Evolutionary conservation across 257 asterid species (phyloP).

Genomic region (Ilex asprella): DNA sequence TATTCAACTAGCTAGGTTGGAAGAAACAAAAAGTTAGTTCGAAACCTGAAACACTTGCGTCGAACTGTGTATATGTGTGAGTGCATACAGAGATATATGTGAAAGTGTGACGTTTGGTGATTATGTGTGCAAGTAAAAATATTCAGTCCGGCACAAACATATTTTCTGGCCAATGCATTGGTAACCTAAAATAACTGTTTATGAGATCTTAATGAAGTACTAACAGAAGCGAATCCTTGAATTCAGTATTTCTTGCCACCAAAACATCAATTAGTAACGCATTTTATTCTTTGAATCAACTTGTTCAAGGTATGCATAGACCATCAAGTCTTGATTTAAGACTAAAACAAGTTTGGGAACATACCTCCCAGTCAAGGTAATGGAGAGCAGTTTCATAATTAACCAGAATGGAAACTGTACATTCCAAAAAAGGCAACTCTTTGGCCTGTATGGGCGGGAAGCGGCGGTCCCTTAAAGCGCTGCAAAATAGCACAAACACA

Average conservation of each 20-base stretch:
- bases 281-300: too few relatives aligned
- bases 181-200: too few relatives aligned
- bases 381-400: slow-evolving; percentile 71
- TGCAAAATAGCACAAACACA: slow-evolving; percentile 24
- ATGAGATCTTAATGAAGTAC: too few relatives aligned
- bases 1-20: too few relatives aligned
- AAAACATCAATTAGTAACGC: neutral
- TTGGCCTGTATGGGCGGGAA: slow-evolving; percentile 93
- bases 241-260: slow-evolving; percentile 6
- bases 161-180: too few relatives aligned
- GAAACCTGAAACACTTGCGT: too few relatives aligned
- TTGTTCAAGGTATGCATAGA: neutral
- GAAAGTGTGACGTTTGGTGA: too few relatives aligned
- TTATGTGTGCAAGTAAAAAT: too few relatives aligned
- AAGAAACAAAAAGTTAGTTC: too few relatives aligned
- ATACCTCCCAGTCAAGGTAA: slow-evolving; percentile 99
- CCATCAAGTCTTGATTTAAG: neutral
- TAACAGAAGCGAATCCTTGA: neutral
- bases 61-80: too few relatives aligned
- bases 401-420: slow-evolving; percentile 86
- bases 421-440: slow-evolving; percentile 78
- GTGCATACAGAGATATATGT: too few relatives aligned
- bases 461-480: slow-evolving; percentile 91
- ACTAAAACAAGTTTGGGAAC: slow-evolving; percentile 17
- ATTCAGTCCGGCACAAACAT: too few relatives aligned